Evolutionary conservation across 2,329 filamentous ascomycete species (phyloP).

Genomic region (Calonectria hawksworthii): DNA sequence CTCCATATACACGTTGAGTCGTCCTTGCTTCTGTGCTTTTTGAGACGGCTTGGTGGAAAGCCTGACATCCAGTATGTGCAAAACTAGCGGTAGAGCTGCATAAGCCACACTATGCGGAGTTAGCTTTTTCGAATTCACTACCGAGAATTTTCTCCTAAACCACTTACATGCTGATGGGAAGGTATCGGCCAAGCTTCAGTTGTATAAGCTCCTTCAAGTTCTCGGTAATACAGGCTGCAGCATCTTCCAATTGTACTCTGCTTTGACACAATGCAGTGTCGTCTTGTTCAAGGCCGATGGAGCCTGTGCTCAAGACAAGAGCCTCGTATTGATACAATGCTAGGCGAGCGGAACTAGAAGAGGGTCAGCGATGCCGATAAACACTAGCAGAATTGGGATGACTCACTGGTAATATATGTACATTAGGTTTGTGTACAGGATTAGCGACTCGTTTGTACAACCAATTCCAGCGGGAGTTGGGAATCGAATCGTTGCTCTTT

Average conservation of each 20-base stretch:
- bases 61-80: conserved; percentile 31
- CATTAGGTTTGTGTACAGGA: conserved; percentile 29
- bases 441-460: conserved; percentile 14
- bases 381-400: too few relatives aligned
- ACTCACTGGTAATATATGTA: conserved; percentile 37
- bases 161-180: conserved; percentile 36
- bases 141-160: too few relatives aligned
- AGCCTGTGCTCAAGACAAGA: conserved; percentile 20
- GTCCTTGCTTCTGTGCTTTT: conserved; percentile 31
- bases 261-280: background rate
- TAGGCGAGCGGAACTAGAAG: conserved; percentile 26
- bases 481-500: conserved; percentile 15
- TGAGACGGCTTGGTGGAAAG: conserved; percentile 29
- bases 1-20: conserved; percentile 28
- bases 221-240: conserved; percentile 19
- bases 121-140: too few relatives aligned
- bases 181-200: conserved; percentile 22
- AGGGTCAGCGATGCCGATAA: background rate
- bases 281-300: background rate
- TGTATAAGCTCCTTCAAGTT: conserved; percentile 32
- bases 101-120: conserved; percentile 22
- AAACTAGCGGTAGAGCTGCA: conserved; percentile 27
- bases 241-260: conserved; percentile 19
- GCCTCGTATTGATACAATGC: conserved; percentile 31
- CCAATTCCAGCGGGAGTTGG: conserved; percentile 23